These are phyloP conservation scores for Rosa lucieae DNA, from an alignment of 306 rosid genomes.

Conservation along the genomic window DNA sequence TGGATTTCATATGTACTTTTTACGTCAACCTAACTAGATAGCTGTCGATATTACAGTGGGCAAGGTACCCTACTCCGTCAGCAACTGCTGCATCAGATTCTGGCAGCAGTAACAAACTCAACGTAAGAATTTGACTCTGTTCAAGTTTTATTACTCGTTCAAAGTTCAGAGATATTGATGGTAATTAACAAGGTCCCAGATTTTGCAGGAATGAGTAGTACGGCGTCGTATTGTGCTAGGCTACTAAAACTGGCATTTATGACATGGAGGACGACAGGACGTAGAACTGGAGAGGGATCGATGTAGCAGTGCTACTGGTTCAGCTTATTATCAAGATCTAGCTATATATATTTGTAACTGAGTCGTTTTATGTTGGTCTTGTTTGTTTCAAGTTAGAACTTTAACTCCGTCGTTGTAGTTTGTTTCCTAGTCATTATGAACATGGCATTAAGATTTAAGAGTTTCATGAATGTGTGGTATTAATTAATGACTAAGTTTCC, in stretches of 20 bases:
- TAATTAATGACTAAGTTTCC: neutral
- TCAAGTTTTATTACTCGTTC: neutral
- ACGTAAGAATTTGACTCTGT: neutral
- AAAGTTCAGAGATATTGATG: neutral
- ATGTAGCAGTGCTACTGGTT: neutral
- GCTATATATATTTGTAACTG: neutral
- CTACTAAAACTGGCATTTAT: neutral
- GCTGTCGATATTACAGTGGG: conserved; percentile 60
- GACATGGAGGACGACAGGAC: neutral
- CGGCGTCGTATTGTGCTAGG: neutral
- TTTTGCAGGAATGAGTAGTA: conserved; percentile 26
- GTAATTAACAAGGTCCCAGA: neutral
- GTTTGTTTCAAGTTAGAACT: neutral
- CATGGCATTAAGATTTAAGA: neutral
- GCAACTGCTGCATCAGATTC: conserved; percentile 55
- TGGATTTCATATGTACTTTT: neutral
- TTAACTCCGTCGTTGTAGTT: neutral
- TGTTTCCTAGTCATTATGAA: neutral
- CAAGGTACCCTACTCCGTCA: conserved; percentile 84
- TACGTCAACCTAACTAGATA: conserved; percentile 3
- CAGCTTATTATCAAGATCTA: neutral
- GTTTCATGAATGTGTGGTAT: neutral
- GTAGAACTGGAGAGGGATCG: neutral
- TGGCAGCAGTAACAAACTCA: conserved; percentile 44
- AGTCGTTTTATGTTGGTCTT: conserved; percentile 3